These are phyloP conservation scores for Paspalum vaginatum DNA, from an alignment of 176 grass and related monocot genomes.

Conservation along the genomic window DNA sequence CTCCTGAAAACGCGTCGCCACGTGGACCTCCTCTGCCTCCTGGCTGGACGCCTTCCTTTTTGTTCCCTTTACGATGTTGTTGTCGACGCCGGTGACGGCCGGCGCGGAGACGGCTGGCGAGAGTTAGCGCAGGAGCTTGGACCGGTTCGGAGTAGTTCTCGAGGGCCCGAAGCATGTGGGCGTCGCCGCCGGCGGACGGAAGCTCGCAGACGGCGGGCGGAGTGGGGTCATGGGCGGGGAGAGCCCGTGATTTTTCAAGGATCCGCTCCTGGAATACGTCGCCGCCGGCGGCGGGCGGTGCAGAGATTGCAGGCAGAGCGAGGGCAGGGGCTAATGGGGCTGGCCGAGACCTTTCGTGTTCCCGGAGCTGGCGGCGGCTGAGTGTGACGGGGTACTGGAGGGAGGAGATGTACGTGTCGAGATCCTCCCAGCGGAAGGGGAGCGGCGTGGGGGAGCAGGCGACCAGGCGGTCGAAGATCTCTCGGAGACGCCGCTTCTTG, in stretches of 20 bases:
- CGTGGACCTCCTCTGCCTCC: not conserved
- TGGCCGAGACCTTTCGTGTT: not conserved
- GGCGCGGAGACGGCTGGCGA: not conserved
- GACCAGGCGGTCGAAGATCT: constrained; percentile 45
- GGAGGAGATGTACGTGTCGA: constrained; percentile 52
- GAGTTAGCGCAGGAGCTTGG: not conserved
- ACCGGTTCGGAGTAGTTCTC: not conserved
- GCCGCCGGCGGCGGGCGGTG: not conserved
- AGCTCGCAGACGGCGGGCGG: not conserved
- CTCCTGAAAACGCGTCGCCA: not conserved
- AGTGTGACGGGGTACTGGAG: constrained; percentile 33
- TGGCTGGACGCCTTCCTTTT: not conserved
- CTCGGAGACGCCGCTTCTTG: constrained; percentile 53
- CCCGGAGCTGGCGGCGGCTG: constrained; percentile 17
- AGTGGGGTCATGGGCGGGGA: not conserved
- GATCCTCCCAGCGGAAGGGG: constrained; percentile 54
- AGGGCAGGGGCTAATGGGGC: not conserved
- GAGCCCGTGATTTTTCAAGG: not conserved
- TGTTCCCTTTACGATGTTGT: not conserved
- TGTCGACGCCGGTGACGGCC: not conserved
- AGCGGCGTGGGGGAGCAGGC: constrained; percentile 26
- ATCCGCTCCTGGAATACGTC: not conserved
- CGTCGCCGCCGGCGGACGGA: not conserved
- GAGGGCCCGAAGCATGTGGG: not conserved
- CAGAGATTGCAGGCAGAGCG: not conserved